A percentile compares a stretch with the other conserved stretches of the same genome.
Evolutionary conservation across 768 basidiomycete species (phyloP).

Genomic region (Amanita phalloides): DNA sequence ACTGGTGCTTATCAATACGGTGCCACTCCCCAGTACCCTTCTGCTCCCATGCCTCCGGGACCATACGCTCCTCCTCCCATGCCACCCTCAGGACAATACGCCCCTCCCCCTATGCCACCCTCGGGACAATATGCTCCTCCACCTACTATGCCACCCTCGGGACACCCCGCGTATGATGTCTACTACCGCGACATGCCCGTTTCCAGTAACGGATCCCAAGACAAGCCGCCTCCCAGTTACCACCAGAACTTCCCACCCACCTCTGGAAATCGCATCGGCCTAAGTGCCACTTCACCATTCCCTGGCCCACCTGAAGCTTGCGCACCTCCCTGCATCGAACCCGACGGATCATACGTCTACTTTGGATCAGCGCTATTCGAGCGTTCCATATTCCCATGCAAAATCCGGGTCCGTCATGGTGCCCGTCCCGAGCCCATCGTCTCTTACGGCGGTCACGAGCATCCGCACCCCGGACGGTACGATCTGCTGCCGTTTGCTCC

Average conservation of each 20-base stretch:
- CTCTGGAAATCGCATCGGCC: conserved; percentile 57
- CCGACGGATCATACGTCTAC: conserved; percentile 54
- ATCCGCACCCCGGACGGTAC: conserved; percentile 52
- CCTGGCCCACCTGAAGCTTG: conserved; percentile 32
- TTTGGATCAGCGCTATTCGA: conserved; percentile 65
- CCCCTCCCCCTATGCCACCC: background rate
- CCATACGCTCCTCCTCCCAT: background rate
- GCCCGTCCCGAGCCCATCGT: conserved; percentile 32
- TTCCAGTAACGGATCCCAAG: too few species aligned
- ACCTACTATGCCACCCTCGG: conserved; percentile 19
- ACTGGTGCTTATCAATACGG: background rate
- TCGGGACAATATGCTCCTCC: conserved; percentile 21
- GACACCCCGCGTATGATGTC: conserved; percentile 19
- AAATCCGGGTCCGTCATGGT: conserved; percentile 55
- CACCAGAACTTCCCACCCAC: conserved; percentile 26
- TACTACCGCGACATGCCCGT: too few species aligned
- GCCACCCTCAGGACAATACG: background rate
- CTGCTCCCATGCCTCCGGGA: background rate
- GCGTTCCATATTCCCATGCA: conserved; percentile 73
- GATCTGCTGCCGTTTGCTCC: conserved; percentile 51
- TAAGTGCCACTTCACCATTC: conserved; percentile 32
- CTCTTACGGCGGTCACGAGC: conserved; percentile 53
- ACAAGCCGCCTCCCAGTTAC: too few species aligned
- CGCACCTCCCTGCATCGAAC: conserved; percentile 43
- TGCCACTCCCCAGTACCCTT: background rate